These are phyloP conservation scores for Chenopodium formosanum DNA, from an alignment of 148 eudicot genomes.

Conservation along the genomic window DNA sequence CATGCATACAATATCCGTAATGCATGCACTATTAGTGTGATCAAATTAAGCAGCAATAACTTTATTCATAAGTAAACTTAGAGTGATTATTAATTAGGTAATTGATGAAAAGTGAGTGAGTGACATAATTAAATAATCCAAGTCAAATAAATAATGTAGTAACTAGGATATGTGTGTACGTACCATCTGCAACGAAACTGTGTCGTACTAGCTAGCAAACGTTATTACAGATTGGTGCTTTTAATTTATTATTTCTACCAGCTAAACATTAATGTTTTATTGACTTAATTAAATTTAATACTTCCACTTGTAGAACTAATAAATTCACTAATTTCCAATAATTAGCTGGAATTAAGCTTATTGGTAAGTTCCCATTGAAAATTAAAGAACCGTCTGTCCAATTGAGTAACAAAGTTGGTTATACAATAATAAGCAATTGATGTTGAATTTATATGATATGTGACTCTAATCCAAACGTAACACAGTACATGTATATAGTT, in stretches of 20 bases:
- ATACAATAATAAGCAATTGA: neutral
- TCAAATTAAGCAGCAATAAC: neutral
- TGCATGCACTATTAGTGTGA: slow-evolving; percentile 5
- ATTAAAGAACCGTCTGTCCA: neutral
- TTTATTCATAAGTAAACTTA: neutral
- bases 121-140: neutral
- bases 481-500: neutral
- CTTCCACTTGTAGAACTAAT: neutral
- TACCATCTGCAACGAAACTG: slow-evolving; percentile 5
- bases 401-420: neutral
- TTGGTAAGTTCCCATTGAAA: neutral
- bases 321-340: neutral
- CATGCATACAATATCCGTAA: neutral
- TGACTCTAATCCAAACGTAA: neutral
- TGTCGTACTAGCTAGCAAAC: slow-evolving; percentile 3
- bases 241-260: neutral
- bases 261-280: neutral
- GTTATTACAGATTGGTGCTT: slow-evolving; percentile 2
- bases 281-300: neutral
- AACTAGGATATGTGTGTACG: neutral
- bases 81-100: neutral
- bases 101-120: neutral
- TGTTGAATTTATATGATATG: neutral
- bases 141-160: neutral
- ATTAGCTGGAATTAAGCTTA: neutral